Conservation (phyloP, 768 basidiomycete species). For the Termitomyces sp. region DNA sequence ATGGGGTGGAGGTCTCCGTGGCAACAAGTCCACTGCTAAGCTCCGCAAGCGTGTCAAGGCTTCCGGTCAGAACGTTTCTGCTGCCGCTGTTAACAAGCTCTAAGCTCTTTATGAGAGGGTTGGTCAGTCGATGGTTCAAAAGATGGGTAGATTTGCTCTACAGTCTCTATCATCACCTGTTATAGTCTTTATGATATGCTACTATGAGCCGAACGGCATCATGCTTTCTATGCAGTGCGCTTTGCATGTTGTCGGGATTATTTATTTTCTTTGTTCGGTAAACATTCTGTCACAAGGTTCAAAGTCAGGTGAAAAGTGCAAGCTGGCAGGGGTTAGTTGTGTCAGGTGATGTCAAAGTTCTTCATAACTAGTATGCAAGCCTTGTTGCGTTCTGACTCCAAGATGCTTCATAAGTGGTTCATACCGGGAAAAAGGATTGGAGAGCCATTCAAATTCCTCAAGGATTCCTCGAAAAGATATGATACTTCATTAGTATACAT, state of each 20-base stretch:
- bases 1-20: conserved; percentile 96
- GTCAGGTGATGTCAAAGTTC: too few relatives aligned
- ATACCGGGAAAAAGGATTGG: too few relatives aligned
- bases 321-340: too few relatives aligned
- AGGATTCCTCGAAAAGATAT: too few relatives aligned
- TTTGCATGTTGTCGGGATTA: conserved; percentile 6
- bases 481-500: too few relatives aligned
- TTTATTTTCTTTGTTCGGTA: background rate
- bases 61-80: conserved; percentile 59
- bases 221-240: conserved; percentile 16
- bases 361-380: too few relatives aligned
- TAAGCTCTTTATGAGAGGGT: conserved; percentile 27
- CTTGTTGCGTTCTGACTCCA: too few relatives aligned
- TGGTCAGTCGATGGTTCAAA: conserved; percentile 7
- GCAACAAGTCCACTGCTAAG: conserved; percentile 92
- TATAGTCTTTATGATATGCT: conserved; percentile 11
- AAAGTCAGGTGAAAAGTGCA: too few relatives aligned
- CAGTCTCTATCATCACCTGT: conserved; percentile 5
- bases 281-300: too few relatives aligned
- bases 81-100: conserved; percentile 58
- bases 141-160: conserved; percentile 7
- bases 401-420: too few relatives aligned
- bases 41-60: conserved; percentile 93
- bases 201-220: conserved; percentile 11
- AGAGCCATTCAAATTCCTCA: too few relatives aligned